These are phyloP conservation scores for Ascochyta clinopodiicola DNA, from an alignment of 2,329 filamentous ascomycete species.

Conservation along the genomic window DNA sequence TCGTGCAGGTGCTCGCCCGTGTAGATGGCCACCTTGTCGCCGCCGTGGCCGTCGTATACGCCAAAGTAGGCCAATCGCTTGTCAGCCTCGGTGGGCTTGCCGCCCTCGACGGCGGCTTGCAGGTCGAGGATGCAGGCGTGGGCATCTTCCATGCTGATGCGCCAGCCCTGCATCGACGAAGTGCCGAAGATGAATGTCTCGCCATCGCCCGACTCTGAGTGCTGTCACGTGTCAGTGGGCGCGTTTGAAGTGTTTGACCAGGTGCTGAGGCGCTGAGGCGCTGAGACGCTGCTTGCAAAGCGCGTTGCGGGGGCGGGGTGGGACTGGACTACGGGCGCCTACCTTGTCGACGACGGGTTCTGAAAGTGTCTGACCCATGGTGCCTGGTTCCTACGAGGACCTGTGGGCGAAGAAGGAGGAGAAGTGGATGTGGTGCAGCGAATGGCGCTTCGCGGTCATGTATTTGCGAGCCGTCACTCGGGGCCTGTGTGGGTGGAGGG, in stretches of 20 bases:
- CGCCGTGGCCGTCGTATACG: conserved; percentile 96
- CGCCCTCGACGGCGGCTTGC: conserved; percentile 63
- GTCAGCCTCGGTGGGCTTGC: conserved; percentile 67
- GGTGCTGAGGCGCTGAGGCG: no score
- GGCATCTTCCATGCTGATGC: conserved; percentile 99
- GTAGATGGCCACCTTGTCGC: conserved; percentile 94
- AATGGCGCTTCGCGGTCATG: conserved; percentile 37
- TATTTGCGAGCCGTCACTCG: conserved; percentile 39
- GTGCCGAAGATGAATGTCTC: conserved; percentile 91
- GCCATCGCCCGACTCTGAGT: conserved; percentile 89
- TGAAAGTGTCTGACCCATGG: conserved; percentile 98
- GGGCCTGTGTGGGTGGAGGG: conserved; percentile 33
- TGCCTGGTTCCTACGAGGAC: conserved; percentile 42
- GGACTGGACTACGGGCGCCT: conserved; percentile 50
- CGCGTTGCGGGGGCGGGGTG: conserved; percentile 37
- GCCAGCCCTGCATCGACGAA: conserved; percentile 99
- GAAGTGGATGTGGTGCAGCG: conserved; percentile 29
- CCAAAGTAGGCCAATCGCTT: conserved; percentile 92
- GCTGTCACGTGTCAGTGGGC: conserved; percentile 56
- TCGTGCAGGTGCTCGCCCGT: conserved; percentile 91
- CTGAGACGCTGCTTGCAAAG: neutral
- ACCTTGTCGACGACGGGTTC: conserved; percentile 99
- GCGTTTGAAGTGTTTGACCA: neutral
- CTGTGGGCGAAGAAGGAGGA: conserved; percentile 28
- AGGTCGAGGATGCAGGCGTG: conserved; percentile 91